Percentiles rank a stretch among this genome's conserved stretches.
These are phyloP conservation scores for Geotrichum carabidarum DNA, from an alignment of 1,139 yeast species.

Conservation along the genomic window DNA sequence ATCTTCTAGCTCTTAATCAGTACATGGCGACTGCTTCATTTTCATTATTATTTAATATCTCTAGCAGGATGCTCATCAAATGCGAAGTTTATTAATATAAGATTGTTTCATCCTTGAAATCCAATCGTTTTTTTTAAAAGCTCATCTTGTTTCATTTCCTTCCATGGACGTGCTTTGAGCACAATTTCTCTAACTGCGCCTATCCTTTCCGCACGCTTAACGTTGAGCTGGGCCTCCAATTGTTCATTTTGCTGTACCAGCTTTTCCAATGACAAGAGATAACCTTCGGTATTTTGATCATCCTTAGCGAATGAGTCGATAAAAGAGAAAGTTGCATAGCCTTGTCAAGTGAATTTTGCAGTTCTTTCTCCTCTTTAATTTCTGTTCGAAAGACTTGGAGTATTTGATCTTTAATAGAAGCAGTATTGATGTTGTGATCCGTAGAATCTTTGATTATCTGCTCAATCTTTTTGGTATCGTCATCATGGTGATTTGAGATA, in stretches of 20 bases:
- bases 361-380: constrained; percentile 13
- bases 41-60: no score
- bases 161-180: neutral
- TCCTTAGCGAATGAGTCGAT: neutral
- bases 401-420: neutral
- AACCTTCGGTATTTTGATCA: neutral
- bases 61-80: no score
- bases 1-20: neutral
- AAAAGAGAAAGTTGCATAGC: neutral
- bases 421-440: neutral
- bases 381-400: neutral
- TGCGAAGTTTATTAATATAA: no score
- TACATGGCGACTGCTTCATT: no score
- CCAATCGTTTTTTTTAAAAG: neutral
- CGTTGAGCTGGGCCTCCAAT: neutral
- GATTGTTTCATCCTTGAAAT: neutral
- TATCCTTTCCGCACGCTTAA: neutral
- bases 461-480: constrained; percentile 14
- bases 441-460: constrained; percentile 9
- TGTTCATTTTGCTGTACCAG: constrained; percentile 7
- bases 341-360: constrained; percentile 8
- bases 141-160: constrained; percentile 7
- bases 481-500: constrained; percentile 22
- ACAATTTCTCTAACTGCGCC: neutral
- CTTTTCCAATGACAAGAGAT: constrained; percentile 1